These are phyloP conservation scores for Hepatocystis sp. DNA, from an alignment of 169 alveolate species.

Conservation along the genomic window DNA sequence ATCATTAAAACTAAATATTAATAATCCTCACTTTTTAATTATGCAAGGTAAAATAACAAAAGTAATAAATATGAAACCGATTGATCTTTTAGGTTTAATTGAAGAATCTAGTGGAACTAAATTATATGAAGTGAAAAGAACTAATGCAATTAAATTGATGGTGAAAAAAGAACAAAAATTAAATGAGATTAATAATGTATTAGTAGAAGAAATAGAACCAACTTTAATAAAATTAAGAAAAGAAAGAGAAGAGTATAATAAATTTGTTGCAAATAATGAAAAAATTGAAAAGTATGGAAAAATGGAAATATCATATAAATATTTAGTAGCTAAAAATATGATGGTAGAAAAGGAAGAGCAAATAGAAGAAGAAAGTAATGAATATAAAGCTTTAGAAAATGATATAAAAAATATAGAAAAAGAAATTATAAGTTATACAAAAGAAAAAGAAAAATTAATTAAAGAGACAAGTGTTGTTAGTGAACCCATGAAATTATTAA, in stretches of 20 bases:
- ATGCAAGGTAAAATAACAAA: conserved; percentile 98
- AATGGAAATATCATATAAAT: conserved; percentile 79
- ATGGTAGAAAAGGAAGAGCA: conserved; percentile 47
- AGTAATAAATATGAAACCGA: conserved; percentile 98
- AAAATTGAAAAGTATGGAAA: conserved; percentile 80
- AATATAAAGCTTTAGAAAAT: conserved; percentile 39
- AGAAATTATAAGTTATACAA: conserved; percentile 68
- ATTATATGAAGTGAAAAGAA: conserved; percentile 95
- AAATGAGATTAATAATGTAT: conserved; percentile 91
- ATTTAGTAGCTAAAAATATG: conserved; percentile 81
- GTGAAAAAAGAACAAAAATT: conserved; percentile 93
- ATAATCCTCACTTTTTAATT: conserved; percentile 98
- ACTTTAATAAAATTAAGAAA: conserved; percentile 88
- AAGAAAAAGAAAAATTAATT: conserved; percentile 78
- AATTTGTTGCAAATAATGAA: conserved; percentile 79
- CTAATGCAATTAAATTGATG: conserved; percentile 92
- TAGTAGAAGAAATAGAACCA: conserved; percentile 94
- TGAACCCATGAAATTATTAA: conserved; percentile 71
- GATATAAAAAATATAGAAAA: conserved; percentile 75
- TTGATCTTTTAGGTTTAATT: conserved; percentile 94
- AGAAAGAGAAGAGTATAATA: conserved; percentile 87
- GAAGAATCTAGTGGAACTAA: conserved; percentile 99
- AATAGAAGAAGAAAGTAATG: conserved; percentile 72
- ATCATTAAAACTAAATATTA: conserved; percentile 96
- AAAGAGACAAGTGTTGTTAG: conserved; percentile 44